Base-by-base conservation (phyloP, 495 filamentous ascomycete genomes). In the Aspergillus leporis region DNA sequence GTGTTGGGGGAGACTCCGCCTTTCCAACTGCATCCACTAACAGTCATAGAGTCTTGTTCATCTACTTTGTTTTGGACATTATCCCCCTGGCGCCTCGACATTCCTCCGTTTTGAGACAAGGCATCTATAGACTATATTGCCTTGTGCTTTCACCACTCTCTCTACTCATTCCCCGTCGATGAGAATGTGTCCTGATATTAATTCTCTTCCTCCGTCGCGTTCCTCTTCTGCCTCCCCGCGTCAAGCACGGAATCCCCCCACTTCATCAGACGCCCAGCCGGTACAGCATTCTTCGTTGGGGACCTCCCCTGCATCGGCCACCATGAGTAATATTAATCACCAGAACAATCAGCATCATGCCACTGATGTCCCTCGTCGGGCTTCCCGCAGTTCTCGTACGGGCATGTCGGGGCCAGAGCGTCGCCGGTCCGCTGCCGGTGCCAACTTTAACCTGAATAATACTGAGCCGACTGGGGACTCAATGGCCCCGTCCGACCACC, bases 361-460 rank as follows among this genome's bases (percentile, higher is more conserved):
- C 31, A 72, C 66, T 25, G 71, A 72, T 56, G 78, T 65, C 36
- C 66, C 80, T 73, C 78, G 70, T 74, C 61, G 81, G 78, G 65
- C 80, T 66, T 70, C 80, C 14, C 70, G 82, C 51, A 78, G 78
- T 50, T 80, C 85, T 7, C 83, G 81, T 59, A 72, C 77, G 16
- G 81, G 83, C 51, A 53, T 70, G 60, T 70, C 75, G 46, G 72
- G 78, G n/a, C 74, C 76, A 14, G 75, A 77, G 58, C 66, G 73
- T 51, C 77, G 76, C 52, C 78, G 88, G 28, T 92, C 89, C 13
- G 82, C 82, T 34, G 83, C 90, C 38, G 80, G 90, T 36, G 86
- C 88, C 81, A 91, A 89, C 72, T 70, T 93, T 19, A 86, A 87
- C 65, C 78, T 90, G 53, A 90, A 87, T 67, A 89, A 92, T 69